Conservation (phyloP, 2,329 filamentous ascomycete genomes). For the Colletotrichum limetticola region DNA sequence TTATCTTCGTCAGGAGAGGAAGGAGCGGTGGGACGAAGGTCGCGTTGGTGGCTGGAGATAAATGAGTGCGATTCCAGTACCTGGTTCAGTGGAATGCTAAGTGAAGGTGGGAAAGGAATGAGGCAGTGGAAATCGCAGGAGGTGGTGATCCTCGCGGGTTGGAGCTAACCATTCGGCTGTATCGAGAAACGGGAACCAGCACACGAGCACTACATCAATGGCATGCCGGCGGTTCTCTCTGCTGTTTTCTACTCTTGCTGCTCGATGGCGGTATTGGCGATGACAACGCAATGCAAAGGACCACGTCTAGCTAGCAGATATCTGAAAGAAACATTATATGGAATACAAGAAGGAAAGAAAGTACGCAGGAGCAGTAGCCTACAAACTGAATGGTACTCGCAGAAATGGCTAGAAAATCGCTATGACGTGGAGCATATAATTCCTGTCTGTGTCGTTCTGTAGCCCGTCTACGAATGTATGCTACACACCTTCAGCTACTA, state of each 20-base stretch:
- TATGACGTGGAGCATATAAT: neutral
- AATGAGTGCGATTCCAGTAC: conserved; percentile 38
- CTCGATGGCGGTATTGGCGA: neutral
- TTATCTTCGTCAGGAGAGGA: conserved; percentile 86
- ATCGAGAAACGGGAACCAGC: neutral
- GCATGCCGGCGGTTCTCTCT: neutral
- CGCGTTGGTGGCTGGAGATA: conserved; percentile 93
- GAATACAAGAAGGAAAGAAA: neutral
- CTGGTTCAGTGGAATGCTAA: neutral
- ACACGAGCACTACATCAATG: neutral
- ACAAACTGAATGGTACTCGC: neutral
- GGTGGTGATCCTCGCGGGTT: neutral
- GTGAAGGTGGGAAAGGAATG: neutral
- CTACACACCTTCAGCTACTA: neutral
- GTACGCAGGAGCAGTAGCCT: neutral
- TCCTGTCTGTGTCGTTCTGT: neutral
- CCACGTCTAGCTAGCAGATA: neutral
- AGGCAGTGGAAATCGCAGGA: no score
- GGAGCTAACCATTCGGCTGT: no score
- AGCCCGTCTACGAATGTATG: neutral
- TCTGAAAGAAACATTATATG: neutral
- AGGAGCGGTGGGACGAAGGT: conserved; percentile 95
- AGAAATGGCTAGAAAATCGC: neutral
- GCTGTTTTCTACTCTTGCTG: neutral
- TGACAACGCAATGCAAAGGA: neutral